Percentiles rank a stretch among this genome's conserved stretches.
phyloP scores from a whole-genome alignment of 345 rosid species.

The Acer negundo region DNA sequence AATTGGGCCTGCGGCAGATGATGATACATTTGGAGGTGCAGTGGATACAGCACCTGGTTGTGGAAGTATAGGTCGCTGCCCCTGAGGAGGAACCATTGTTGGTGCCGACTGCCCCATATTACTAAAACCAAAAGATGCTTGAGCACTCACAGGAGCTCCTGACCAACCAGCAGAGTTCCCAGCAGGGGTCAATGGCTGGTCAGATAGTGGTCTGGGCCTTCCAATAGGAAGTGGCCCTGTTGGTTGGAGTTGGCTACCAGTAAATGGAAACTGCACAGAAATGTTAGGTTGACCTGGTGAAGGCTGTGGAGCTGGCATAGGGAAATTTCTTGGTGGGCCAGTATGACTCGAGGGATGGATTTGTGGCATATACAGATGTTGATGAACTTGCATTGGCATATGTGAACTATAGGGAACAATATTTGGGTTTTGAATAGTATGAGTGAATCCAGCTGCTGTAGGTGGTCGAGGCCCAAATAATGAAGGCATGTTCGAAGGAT shows the following conservation, averaged over 20 bases:
- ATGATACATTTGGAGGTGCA: slow-evolving; percentile 26
- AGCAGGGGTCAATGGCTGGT: slow-evolving; percentile 26
- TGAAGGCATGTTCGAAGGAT: slow-evolving; percentile 36
- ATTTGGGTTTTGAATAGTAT: slow-evolving; percentile 41
- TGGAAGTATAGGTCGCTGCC: slow-evolving; percentile 36
- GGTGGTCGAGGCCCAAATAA: slow-evolving; percentile 51
- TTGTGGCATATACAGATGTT: slow-evolving; percentile 34
- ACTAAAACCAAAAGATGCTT: slow-evolving; percentile 28
- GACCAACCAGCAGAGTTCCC: slow-evolving; percentile 46
- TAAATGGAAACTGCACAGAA: slow-evolving; percentile 30
- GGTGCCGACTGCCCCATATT: slow-evolving; percentile 45
- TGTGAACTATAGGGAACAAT: slow-evolving; percentile 33
- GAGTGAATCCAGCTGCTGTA: slow-evolving; percentile 36
- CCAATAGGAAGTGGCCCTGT: slow-evolving; percentile 35
- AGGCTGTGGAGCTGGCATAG: slow-evolving; percentile 41
- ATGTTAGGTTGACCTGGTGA: slow-evolving; percentile 34
- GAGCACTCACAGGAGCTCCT: slow-evolving; percentile 21
- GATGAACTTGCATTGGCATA: slow-evolving; percentile 34
- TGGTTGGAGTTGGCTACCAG: slow-evolving; percentile 47
- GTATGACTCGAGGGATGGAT: slow-evolving; percentile 38
- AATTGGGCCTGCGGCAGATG: slow-evolving; percentile 24
- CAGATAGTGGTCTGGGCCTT: slow-evolving; percentile 45
- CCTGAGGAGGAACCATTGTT: slow-evolving; percentile 39
- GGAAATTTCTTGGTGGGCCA: slow-evolving; percentile 43
- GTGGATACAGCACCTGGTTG: slow-evolving; percentile 39